Evolutionary conservation across 495 filamentous ascomycete genomes (phyloP).

Genomic region (Tuber melanosporum): DNA sequence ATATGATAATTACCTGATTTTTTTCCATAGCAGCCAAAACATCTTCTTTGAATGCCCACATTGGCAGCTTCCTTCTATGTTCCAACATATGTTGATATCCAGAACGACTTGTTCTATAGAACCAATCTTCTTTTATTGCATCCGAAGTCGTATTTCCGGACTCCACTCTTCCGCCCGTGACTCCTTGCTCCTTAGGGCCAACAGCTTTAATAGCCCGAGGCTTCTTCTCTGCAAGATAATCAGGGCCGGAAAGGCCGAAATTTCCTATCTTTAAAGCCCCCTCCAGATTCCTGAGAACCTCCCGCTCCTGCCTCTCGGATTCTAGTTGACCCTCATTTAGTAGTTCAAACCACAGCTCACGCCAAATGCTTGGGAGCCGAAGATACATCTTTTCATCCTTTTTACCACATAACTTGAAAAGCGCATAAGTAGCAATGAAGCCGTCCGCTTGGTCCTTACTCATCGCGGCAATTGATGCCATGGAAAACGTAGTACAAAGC

Average conservation of each 20-base stretch:
- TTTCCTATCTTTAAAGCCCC: constrained; percentile 53
- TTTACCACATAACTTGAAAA: constrained; percentile 71
- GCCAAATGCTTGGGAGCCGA: constrained; percentile 69
- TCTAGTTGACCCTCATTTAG: constrained; percentile 56
- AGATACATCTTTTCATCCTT: constrained; percentile 83
- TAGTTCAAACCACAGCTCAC: constrained; percentile 79
- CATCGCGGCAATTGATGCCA: constrained; percentile 68
- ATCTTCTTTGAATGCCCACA: constrained; percentile 74
- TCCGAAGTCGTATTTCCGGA: constrained; percentile 28
- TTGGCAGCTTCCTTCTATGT: constrained; percentile 67
- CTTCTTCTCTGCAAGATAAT: constrained; percentile 60
- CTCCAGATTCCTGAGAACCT: constrained; percentile 56
- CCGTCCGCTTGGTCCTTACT: constrained; percentile 74
- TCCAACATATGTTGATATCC: constrained; percentile 50
- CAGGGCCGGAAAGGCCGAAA: constrained; percentile 42
- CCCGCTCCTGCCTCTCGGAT: constrained; percentile 64
- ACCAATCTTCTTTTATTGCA: constrained; percentile 15
- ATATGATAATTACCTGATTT: constrained; percentile 80
- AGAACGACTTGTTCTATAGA: constrained; percentile 46
- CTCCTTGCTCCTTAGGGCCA: constrained; percentile 44
- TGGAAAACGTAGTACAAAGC: constrained; percentile 55
- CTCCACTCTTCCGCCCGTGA: background rate
- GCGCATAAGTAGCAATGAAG: constrained; percentile 70
- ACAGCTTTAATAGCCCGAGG: constrained; percentile 49
- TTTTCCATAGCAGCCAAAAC: constrained; percentile 65